Percentiles rank a stretch among this genome's conserved stretches.
Conservation (phyloP, 352 stramenopile genomes). For the Phytophthora boehmeriae region DNA sequence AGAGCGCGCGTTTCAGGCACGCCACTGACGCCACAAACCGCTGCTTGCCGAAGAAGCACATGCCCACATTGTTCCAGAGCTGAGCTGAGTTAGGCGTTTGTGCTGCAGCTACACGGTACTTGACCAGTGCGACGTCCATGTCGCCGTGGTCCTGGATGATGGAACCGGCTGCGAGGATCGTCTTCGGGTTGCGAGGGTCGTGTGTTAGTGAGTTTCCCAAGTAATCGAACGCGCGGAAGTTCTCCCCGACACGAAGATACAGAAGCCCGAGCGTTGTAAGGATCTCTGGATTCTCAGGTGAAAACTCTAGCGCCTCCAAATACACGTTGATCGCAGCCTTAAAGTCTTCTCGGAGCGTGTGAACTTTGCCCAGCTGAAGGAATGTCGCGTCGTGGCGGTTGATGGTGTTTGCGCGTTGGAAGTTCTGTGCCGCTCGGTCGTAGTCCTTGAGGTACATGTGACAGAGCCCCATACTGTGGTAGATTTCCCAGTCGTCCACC, state of each 20-base stretch:
- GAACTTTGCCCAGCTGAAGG: constrained; percentile 91
- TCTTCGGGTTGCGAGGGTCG: constrained; percentile 91
- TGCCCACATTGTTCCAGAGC: constrained; percentile 96
- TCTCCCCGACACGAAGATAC: constrained; percentile 90
- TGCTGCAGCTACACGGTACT: constrained; percentile 93
- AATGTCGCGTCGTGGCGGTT: constrained; percentile 92
- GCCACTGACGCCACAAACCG: constrained; percentile 85
- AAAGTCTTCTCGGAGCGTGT: constrained; percentile 84
- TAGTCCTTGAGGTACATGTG: constrained; percentile 93
- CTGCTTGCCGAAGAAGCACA: constrained; percentile 96
- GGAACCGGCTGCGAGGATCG: constrained; percentile 91
- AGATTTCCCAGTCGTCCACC: constrained; percentile 93
- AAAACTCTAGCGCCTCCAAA: constrained; percentile 93
- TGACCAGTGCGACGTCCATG: constrained; percentile 94
- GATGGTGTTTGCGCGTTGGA: constrained; percentile 92
- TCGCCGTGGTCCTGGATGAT: constrained; percentile 95
- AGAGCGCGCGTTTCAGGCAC: constrained; percentile 92
- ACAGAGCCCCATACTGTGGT: constrained; percentile 92
- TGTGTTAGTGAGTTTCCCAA: constrained; percentile 94
- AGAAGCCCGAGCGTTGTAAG: constrained; percentile 92
- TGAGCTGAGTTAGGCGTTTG: constrained; percentile 93
- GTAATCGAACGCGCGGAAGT: constrained; percentile 93
- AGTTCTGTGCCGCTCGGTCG: constrained; percentile 85
- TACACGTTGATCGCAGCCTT: constrained; percentile 90
- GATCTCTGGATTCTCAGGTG: constrained; percentile 91